Evolutionary conservation across 202 grass and related monocot genomes (phyloP), one percentile per base, ranked within the genome.

Genomic region (Eragrostis tef): DNA sequence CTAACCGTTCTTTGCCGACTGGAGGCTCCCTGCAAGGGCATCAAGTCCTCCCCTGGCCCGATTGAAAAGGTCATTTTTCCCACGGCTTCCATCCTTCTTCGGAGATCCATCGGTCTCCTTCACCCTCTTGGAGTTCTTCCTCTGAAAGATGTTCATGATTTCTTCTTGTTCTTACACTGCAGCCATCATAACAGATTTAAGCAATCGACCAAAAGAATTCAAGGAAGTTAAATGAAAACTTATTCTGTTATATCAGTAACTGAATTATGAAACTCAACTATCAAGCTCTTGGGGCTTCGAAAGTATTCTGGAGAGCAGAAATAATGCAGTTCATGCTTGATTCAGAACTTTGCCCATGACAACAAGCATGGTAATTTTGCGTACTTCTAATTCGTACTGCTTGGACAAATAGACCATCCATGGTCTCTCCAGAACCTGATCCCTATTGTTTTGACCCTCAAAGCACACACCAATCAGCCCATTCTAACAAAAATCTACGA

Each of bases 61-160:
- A 25, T 58, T 54, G 1, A 89, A 73, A 10, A 89, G 41, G 36
- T 81, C 64, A 17, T 62, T 86, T 70, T 89, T 89, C 74, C 79
- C 73, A n/a, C 45, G 88, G 68, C 60, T 74, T 36, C 66, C 11
- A 47, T 86, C 83, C 68, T 89, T 89, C 67, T 82, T 89, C 60
- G 36, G 74, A 3, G 72, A 61, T 26, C 60, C 83, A 56, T 83
- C 68, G 16, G 83, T 25, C 5, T 86, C 79, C 26, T 86, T 89
- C 44, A 41, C 83, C 83, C 79, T 89, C 88, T 89, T 89, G 36
- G 88, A 89, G 44, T 74, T 89, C 74, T 63, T 89, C 63, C 79
- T 83, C 79, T 86, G 87, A 46, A 89, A 89, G 60, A 89, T 74
- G 79, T 83, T 89, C n/a, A 64, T 31, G 74, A 9, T 41, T 31